Evolutionary conservation across 78 protist genomes (phyloP).

Genomic region (Dictyostelium capitatum): DNA sequence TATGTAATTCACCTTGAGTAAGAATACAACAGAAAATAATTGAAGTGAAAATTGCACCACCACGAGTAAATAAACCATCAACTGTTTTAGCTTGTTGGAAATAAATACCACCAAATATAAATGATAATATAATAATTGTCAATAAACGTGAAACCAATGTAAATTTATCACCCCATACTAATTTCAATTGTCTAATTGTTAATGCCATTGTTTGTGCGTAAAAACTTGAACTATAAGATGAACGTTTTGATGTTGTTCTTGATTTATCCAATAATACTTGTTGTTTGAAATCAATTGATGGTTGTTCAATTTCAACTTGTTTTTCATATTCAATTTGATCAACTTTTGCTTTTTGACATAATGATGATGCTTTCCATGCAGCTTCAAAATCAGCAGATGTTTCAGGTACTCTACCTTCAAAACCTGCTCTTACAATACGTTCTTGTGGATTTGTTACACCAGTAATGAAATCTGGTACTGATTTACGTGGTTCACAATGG

Average conservation of each 20-base stretch:
- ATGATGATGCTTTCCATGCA: slow-evolving; percentile 44
- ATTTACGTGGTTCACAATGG: slow-evolving; percentile 79
- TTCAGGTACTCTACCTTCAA: slow-evolving; percentile 56
- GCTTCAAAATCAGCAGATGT: slow-evolving; percentile 60
- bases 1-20: slow-evolving; percentile 53
- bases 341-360: neutral
- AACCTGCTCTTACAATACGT: slow-evolving; percentile 41
- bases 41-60: slow-evolving; percentile 67
- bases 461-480: slow-evolving; percentile 74
- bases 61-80: slow-evolving; percentile 52
- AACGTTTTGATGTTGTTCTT: slow-evolving; percentile 26
- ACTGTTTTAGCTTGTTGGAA: slow-evolving; percentile 15
- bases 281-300: slow-evolving; percentile 7
- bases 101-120: slow-evolving; percentile 61
- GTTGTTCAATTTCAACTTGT: slow-evolving; percentile 32
- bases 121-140: slow-evolving; percentile 13
- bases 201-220: slow-evolving; percentile 31
- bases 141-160: slow-evolving; percentile 24
- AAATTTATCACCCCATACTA: slow-evolving; percentile 62
- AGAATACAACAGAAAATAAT: slow-evolving; percentile 48
- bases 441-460: slow-evolving; percentile 81
- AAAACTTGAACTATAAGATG: slow-evolving; percentile 49
- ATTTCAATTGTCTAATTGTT: slow-evolving; percentile 39
- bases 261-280: slow-evolving; percentile 31
- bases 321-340: slow-evolving; percentile 35